Conservation (phyloP, 306 rosid species). For the Casuarina cunninghamiana region DNA sequence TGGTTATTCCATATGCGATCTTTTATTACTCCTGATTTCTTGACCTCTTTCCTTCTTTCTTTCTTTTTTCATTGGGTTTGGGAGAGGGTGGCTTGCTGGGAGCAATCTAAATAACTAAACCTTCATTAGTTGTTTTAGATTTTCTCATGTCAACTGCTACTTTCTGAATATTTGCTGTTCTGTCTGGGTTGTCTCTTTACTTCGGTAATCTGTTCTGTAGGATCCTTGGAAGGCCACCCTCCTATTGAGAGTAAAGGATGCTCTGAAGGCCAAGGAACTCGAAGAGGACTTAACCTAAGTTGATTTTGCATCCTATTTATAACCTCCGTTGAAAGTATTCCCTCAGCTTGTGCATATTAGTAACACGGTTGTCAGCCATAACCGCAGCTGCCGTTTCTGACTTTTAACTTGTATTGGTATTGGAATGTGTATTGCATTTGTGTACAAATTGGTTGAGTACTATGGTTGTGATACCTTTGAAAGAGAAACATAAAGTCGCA, state of each 20-base stretch:
- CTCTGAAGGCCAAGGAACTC: conserved; percentile 46
- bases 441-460: not conserved
- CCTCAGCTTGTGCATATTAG: conserved; percentile 4
- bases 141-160: not conserved
- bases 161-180: conserved; percentile 9
- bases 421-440: not conserved
- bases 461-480: not conserved
- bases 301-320: not conserved
- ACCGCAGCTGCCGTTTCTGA: not conserved
- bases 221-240: conserved; percentile 55
- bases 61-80: not conserved
- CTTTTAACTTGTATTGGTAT: not conserved
- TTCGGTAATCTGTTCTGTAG: conserved; percentile 28
- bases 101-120: too few species aligned
- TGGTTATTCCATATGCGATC: not conserved
- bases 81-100: too few species aligned
- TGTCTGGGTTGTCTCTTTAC: conserved; percentile 19
- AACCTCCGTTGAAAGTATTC: conserved; percentile 14
- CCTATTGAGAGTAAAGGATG: conserved; percentile 40
- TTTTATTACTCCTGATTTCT: not conserved
- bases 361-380: not conserved
- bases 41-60: not conserved
- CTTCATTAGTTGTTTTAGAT: too few species aligned
- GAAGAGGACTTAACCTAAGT: conserved; percentile 55
- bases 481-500: too few species aligned